Evolutionary conservation across 129 eudicot genomes (phyloP).

Genomic region (Flaveria linearis): DNA sequence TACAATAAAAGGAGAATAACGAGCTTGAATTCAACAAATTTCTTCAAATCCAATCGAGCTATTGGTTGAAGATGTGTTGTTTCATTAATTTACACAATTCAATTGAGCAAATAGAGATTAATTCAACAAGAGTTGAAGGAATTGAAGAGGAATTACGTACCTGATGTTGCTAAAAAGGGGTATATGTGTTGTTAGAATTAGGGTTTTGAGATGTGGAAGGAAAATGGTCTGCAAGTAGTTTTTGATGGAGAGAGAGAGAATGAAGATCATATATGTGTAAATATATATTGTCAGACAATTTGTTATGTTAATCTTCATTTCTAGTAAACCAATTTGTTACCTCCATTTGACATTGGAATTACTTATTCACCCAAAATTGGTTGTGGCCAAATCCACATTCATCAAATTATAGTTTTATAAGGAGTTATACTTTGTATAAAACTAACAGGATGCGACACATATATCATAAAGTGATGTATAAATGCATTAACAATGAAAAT

Average conservation of each 20-base stretch:
- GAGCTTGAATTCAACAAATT: slow-evolving; percentile 40
- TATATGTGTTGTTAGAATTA: slow-evolving; percentile 38
- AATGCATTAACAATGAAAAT: too few relatives aligned
- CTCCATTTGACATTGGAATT: not conserved
- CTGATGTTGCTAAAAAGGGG: slow-evolving; percentile 49
- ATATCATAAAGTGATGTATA: too few relatives aligned
- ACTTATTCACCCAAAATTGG: not conserved
- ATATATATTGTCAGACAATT: slow-evolving; percentile 31
- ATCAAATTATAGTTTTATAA: too few relatives aligned
- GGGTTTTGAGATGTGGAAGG: slow-evolving; percentile 62
- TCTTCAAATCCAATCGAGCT: slow-evolving; percentile 34
- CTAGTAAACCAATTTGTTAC: slow-evolving; percentile 32
- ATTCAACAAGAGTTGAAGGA: slow-evolving; percentile 32
- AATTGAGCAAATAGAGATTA: slow-evolving; percentile 17
- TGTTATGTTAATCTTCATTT: too few relatives aligned
- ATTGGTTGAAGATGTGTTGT: slow-evolving; percentile 12
- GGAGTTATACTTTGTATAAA: too few relatives aligned
- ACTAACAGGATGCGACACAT: too few relatives aligned
- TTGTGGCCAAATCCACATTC: too few relatives aligned
- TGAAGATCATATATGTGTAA: slow-evolving; percentile 33
- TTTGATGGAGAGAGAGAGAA: slow-evolving; percentile 29
- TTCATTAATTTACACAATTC: slow-evolving; percentile 9
- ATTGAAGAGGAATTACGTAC: slow-evolving; percentile 42
- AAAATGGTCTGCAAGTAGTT: slow-evolving; percentile 47
- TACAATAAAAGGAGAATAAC: slow-evolving; percentile 21